A percentile compares a stretch with the other conserved stretches of the same genome.
phyloP scores from a whole-genome alignment of 805 yeast species.

The Dipodascopsis uninucleata region DNA sequence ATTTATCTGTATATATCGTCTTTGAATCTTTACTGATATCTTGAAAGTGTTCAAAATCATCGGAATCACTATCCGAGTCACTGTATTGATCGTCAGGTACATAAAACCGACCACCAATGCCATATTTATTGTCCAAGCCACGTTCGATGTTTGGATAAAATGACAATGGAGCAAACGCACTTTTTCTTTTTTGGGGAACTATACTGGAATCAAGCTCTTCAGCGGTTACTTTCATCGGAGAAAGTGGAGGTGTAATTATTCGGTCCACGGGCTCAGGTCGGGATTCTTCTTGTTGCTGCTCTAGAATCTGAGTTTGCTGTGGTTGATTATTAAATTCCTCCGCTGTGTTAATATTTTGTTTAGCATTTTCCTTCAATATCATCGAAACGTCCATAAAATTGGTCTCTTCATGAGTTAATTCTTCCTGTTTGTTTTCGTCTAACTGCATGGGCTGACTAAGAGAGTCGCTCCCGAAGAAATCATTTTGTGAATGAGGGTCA shows the following conservation, averaged over 20 bases:
- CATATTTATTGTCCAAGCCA: constrained; percentile 79
- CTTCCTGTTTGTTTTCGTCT: too few relatives aligned
- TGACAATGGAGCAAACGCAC: constrained; percentile 76
- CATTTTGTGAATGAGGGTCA: constrained; percentile 24
- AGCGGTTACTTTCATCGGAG: constrained; percentile 22
- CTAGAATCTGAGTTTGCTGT: neutral
- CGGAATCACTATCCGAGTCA: constrained; percentile 22
- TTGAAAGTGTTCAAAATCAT: constrained; percentile 8
- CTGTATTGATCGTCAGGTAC: constrained; percentile 39
- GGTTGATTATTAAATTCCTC: too few relatives aligned
- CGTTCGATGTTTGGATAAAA: constrained; percentile 77
- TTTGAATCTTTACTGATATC: constrained; percentile 17
- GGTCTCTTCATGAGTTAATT: too few relatives aligned
- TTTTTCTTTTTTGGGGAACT: constrained; percentile 38
- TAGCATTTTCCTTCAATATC: too few relatives aligned
- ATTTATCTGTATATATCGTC: constrained; percentile 14
- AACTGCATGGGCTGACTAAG: too few relatives aligned
- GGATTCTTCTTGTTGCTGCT: too few relatives aligned
- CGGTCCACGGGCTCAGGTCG: too few relatives aligned
- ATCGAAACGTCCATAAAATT: too few relatives aligned
- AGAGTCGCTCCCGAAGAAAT: constrained; percentile 19
- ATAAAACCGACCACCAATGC: constrained; percentile 85
- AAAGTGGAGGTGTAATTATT: constrained; percentile 16
- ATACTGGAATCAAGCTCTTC: constrained; percentile 25
- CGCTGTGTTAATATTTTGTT: too few relatives aligned